Percentiles rank a stretch among this genome's conserved stretches.
Evolutionary conservation across 371 early-diverging fungal species (phyloP).

Genomic region (Rhizomucor pusillus): DNA sequence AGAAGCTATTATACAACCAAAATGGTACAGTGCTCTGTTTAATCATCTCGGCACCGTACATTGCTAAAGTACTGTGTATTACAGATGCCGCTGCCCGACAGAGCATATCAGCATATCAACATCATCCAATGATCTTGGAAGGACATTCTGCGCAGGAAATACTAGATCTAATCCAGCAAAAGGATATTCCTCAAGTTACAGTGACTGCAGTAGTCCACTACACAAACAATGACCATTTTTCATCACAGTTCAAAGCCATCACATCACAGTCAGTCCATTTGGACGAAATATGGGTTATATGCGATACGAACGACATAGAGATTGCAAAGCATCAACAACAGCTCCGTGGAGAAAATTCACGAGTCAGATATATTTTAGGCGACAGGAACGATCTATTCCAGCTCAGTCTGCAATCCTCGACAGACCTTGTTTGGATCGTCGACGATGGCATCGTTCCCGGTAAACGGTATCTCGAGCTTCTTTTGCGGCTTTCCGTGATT

Average conservation of each 20-base stretch:
- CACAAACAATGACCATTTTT: constrained; percentile 24
- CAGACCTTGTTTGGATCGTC: constrained; percentile 49
- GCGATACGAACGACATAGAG: constrained; percentile 15
- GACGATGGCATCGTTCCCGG: constrained; percentile 50
- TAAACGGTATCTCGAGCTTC: constrained; percentile 37
- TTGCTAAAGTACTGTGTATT: background rate
- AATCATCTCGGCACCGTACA: no score
- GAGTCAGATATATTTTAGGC: constrained; percentile 30
- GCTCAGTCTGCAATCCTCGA: constrained; percentile 34
- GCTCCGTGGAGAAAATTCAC: constrained; percentile 15
- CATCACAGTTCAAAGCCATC: constrained; percentile 45
- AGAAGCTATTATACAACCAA: constrained; percentile 16
- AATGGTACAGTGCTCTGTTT: constrained; percentile 27
- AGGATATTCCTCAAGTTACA: constrained; percentile 24
- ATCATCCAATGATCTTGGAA: background rate
- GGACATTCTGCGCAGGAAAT: constrained; percentile 28
- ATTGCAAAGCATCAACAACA: constrained; percentile 23
- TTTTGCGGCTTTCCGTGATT: constrained; percentile 41
- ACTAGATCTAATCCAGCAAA: constrained; percentile 9
- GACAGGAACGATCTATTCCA: constrained; percentile 36
- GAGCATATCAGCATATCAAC: constrained; percentile 9
- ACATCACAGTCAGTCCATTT: constrained; percentile 49
- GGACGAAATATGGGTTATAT: constrained; percentile 51
- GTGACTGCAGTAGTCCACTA: constrained; percentile 50
- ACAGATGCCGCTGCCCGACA: background rate